Evolutionary conservation across 1,284 basidiomycete genomes (phyloP).

Genomic region (Irpex sp.): DNA sequence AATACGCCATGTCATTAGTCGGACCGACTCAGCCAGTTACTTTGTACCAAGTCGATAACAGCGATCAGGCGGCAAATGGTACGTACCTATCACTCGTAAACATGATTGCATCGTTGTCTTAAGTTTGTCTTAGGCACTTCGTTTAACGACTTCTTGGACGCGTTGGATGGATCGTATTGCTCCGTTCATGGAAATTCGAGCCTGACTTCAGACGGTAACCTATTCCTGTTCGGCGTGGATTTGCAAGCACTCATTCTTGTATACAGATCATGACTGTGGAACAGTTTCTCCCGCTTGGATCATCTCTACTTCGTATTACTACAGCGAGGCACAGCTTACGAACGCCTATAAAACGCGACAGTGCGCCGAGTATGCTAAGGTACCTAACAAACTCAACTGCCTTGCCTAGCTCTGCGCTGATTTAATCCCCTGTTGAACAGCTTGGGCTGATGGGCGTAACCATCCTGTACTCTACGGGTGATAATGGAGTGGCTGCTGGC

Average conservation of each 20-base stretch:
- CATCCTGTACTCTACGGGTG: constrained; percentile 49
- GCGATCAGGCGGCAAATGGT: constrained; percentile 30
- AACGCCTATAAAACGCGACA: constrained; percentile 35
- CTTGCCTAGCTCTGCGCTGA: background rate
- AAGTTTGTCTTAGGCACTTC: constrained; percentile 33
- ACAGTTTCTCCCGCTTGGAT: constrained; percentile 35
- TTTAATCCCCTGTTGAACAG: constrained; percentile 13
- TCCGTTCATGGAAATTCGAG: constrained; percentile 60
- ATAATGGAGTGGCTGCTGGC: constrained; percentile 46
- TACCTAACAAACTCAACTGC: background rate
- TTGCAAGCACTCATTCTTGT: constrained; percentile 5
- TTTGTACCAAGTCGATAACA: constrained; percentile 47
- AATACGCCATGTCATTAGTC: constrained; percentile 47
- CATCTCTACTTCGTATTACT: constrained; percentile 37
- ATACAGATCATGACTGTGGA: constrained; percentile 19
- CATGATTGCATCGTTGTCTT: background rate
- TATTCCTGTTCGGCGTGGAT: background rate
- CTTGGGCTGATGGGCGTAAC: constrained; percentile 44
- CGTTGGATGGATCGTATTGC: constrained; percentile 51
- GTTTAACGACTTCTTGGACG: constrained; percentile 45
- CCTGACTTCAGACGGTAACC: constrained; percentile 39
- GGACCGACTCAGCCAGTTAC: constrained; percentile 39
- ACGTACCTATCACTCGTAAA: constrained; percentile 13
- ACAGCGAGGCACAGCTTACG: constrained; percentile 32
- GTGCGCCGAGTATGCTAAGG: constrained; percentile 44